Percentiles rank a stretch among this genome's conserved stretches.
phyloP scores from a whole-genome alignment of 306 rosid species.

The Geum urbanum region DNA sequence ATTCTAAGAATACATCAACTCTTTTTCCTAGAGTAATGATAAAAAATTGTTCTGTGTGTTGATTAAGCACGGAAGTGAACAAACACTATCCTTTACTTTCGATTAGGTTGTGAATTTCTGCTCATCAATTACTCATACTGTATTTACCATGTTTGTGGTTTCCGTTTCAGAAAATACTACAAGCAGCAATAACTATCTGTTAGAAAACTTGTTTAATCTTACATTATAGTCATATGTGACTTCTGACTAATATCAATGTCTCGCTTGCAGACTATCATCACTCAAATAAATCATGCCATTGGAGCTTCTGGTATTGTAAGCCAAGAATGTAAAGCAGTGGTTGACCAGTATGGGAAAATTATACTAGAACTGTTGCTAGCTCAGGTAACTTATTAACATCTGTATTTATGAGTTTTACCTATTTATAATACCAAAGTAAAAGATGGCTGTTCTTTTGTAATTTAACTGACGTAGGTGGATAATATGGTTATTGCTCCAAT shows the following conservation, averaged over 20 bases:
- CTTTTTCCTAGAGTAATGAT: not conserved
- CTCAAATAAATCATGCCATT: slow-evolving; percentile 67
- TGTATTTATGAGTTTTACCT: not conserved
- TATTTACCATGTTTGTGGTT: not conserved
- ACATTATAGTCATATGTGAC: not conserved
- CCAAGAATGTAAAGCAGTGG: slow-evolving; percentile 61
- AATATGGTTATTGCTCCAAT: not conserved
- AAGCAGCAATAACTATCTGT: not conserved
- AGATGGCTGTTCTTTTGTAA: not conserved
- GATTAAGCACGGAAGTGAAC: not conserved
- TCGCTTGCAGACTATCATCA: slow-evolving; percentile 41
- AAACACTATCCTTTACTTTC: not conserved
- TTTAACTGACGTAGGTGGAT: too few relatives aligned
- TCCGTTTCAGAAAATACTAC: not conserved
- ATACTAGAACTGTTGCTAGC: slow-evolving; percentile 46
- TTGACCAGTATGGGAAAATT: slow-evolving; percentile 54
- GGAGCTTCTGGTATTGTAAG: slow-evolving; percentile 64
- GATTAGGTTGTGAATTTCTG: not conserved
- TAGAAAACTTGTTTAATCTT: not conserved
- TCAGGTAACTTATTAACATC: slow-evolving; percentile 29
- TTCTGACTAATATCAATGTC: not conserved
- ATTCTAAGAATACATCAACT: not conserved
- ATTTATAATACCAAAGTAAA: not conserved
- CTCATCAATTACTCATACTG: not conserved
- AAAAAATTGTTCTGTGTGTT: not conserved